Percentiles rank a stretch among this genome's conserved stretches.
Evolutionary conservation across 176 grass and related monocot species (phyloP).

Genomic region (Ampelocalamus luodianensis): DNA sequence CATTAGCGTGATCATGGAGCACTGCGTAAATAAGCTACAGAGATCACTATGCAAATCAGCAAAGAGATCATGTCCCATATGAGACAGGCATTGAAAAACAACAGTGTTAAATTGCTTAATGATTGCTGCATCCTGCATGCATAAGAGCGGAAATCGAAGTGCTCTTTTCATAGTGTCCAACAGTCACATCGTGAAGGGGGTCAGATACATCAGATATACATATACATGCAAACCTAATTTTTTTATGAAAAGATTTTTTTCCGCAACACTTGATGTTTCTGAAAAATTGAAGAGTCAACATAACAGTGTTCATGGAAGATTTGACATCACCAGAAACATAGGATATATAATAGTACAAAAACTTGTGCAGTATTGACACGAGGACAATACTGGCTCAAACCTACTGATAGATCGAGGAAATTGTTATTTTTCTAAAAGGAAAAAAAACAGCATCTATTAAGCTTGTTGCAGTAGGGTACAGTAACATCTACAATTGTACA

Average conservation of each 20-base stretch:
- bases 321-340: neutral
- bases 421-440: neutral
- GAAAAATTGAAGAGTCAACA: neutral
- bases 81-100: neutral
- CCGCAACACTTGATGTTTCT: neutral
- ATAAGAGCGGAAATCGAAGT: neutral
- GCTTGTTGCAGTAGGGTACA: neutral
- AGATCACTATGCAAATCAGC: neutral
- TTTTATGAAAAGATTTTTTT: neutral
- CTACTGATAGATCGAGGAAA: neutral
- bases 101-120: neutral
- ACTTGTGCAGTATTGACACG: no score
- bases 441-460: neutral
- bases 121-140: neutral
- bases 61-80: neutral
- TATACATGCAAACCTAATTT: neutral
- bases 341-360: neutral
- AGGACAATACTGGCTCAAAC: neutral
- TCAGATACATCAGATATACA: neutral
- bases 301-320: neutral
- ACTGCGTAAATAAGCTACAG: neutral
- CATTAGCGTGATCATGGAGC: conserved; percentile 1
- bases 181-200: neutral
- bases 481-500: neutral
- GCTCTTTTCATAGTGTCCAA: neutral